These are phyloP conservation scores for Myrica gale DNA, from an alignment of 306 rosid genomes.

Conservation along the genomic window DNA sequence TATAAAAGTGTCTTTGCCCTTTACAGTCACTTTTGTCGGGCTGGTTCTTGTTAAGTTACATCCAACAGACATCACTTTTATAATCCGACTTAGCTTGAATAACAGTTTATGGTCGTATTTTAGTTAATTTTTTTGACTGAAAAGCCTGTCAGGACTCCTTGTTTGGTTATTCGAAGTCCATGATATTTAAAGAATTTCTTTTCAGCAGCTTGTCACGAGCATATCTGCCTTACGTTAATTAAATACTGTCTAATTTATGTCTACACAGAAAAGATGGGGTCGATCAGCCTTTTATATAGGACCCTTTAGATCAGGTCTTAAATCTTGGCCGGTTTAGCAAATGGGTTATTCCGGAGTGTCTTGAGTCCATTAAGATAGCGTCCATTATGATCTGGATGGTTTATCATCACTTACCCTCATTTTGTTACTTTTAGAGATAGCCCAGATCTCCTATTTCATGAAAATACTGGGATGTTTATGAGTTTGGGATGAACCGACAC, in stretches of 20 bases:
- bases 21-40: conserved; percentile 21
- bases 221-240: conserved; percentile 5
- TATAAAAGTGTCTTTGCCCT: background rate
- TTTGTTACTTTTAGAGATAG: background rate
- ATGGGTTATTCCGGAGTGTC: background rate
- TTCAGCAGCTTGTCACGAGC: background rate
- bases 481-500: background rate
- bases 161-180: background rate
- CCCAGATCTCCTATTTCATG: background rate
- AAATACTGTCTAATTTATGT: background rate
- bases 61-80: conserved; percentile 2
- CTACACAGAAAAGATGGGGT: background rate
- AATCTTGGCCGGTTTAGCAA: background rate
- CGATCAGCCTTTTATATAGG: background rate
- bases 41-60: conserved; percentile 1
- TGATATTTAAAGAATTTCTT: background rate
- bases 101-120: background rate
- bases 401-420: background rate
- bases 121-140: background rate
- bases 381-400: background rate
- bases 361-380: background rate
- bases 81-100: background rate
- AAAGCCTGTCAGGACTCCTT: background rate
- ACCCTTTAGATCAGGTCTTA: background rate
- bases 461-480: background rate